phyloP scores from a whole-genome alignment of 140 eudicot species.

The Stevia rebaudiana region DNA sequence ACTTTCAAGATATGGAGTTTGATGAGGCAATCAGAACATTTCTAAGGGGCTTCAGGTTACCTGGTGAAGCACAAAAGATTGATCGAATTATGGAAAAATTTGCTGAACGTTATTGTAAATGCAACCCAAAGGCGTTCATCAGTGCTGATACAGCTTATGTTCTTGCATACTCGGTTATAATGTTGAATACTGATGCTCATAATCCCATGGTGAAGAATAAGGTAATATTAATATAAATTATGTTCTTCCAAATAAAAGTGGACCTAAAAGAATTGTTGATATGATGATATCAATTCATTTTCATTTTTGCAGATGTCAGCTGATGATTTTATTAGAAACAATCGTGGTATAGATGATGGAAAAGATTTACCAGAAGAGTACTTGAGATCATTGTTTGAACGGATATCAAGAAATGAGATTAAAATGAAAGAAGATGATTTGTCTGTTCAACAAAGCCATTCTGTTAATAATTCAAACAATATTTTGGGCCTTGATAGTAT shows the following conservation, averaged over 20 bases:
- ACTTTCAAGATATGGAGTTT: constrained; percentile 73
- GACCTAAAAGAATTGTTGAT: constrained; percentile 12
- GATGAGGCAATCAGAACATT: constrained; percentile 88
- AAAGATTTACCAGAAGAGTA: constrained; percentile 87
- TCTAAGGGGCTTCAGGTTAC: constrained; percentile 80
- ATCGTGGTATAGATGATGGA: constrained; percentile 96
- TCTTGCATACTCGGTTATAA: constrained; percentile 88
- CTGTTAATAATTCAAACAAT: constrained; percentile 54
- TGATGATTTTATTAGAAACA: constrained; percentile 86
- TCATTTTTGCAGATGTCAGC: constrained; percentile 70
- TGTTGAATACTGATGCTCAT: constrained; percentile 95
- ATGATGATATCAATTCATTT: constrained; percentile 13
- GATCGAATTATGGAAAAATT: constrained; percentile 96
- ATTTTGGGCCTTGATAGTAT: constrained; percentile 75
- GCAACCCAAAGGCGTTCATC: constrained; percentile 73
- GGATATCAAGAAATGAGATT: constrained; percentile 81
- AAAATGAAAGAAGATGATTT: constrained; percentile 88
- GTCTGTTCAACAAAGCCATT: constrained; percentile 69
- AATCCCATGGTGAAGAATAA: constrained; percentile 92
- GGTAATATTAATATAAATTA: constrained; percentile 37
- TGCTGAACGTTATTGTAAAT: constrained; percentile 85
- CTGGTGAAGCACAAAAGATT: constrained; percentile 98
- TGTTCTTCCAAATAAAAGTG: not conserved
- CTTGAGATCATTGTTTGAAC: constrained; percentile 75
- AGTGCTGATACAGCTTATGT: constrained; percentile 99